phyloP scores from a whole-genome alignment of 495 filamentous ascomycete genomes.

The Neurospora sp. region DNA sequence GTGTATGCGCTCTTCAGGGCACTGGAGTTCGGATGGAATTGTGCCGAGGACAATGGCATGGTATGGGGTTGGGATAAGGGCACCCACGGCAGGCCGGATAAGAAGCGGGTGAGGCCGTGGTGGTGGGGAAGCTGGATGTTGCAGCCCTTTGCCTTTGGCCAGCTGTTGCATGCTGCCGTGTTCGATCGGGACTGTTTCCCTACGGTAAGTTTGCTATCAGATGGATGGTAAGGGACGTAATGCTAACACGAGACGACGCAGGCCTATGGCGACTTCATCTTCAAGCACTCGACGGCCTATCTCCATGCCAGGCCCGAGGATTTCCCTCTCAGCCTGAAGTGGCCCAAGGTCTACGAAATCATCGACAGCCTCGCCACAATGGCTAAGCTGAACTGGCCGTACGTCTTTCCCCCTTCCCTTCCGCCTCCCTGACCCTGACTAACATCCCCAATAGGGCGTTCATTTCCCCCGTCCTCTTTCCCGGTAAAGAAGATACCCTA shows the following conservation, averaged over 20 bases:
- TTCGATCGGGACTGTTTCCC: slow-evolving; percentile 91
- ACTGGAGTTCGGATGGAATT: slow-evolving; percentile 80
- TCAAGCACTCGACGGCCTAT: slow-evolving; percentile 66
- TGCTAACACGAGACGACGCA: not conserved
- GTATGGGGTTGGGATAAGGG: slow-evolving; percentile 48
- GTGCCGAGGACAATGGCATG: slow-evolving; percentile 68
- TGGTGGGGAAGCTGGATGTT: slow-evolving; percentile 98
- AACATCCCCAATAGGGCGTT: slow-evolving; percentile 44
- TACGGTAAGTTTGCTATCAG: slow-evolving; percentile 15
- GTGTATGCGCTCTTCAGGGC: slow-evolving; percentile 72
- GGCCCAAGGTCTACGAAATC: slow-evolving; percentile 69
- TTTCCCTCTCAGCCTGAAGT: slow-evolving; percentile 55
- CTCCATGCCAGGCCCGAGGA: slow-evolving; percentile 60
- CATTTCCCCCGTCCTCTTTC: slow-evolving; percentile 81
- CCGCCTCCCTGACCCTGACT: slow-evolving; percentile 4
- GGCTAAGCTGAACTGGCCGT: slow-evolving; percentile 78
- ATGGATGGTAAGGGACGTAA: not conserved
- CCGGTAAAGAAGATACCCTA: slow-evolving; percentile 50
- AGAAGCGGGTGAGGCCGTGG: slow-evolving; percentile 46
- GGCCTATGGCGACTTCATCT: slow-evolving; percentile 62
- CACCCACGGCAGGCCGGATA: slow-evolving; percentile 21
- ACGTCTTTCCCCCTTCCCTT: slow-evolving; percentile 23
- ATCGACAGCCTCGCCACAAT: slow-evolving; percentile 74
- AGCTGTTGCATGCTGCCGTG: slow-evolving; percentile 82
- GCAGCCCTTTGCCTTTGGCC: slow-evolving; percentile 84